These are phyloP conservation scores for Gaeumannomyces sp. DNA, from an alignment of 2,329 filamentous ascomycete species.

Conservation along the genomic window DNA sequence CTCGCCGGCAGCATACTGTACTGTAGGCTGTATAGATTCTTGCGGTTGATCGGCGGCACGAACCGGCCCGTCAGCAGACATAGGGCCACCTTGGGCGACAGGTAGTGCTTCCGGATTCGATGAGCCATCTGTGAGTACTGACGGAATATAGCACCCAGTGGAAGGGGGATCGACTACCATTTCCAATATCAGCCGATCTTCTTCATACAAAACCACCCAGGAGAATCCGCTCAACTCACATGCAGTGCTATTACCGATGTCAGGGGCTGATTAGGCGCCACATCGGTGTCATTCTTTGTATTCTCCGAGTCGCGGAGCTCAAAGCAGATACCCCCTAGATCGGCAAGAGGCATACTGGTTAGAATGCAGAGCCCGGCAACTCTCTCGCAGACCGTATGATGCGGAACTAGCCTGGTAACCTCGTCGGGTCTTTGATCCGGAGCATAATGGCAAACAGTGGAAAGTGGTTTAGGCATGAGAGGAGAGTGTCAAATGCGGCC, in stretches of 20 bases:
- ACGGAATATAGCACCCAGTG: conserved; percentile 90
- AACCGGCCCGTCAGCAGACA: conserved; percentile 87
- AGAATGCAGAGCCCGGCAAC: conserved; percentile 12
- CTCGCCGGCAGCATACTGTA: conserved; percentile 93
- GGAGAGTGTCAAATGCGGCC: conserved; percentile 79
- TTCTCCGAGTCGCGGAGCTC: conserved; percentile 72
- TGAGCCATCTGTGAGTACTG: conserved; percentile 94
- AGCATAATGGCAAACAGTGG: conserved; percentile 96
- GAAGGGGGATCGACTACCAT: conserved; percentile 73
- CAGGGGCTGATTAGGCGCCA: conserved; percentile 38
- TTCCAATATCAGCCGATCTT: conserved; percentile 8
- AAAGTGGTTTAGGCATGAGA: conserved; percentile 95
- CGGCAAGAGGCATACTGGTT: background rate
- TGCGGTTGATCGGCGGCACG: conserved; percentile 89
- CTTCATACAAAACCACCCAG: background rate
- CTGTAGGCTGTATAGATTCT: conserved; percentile 91
- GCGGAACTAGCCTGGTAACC: conserved; percentile 64
- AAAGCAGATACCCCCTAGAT: conserved; percentile 75
- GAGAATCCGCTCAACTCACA: conserved; percentile 39
- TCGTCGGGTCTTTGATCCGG: conserved; percentile 82
- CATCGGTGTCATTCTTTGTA: conserved; percentile 29
- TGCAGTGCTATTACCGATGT: conserved; percentile 84
- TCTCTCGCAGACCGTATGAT: background rate
- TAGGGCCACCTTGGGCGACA: conserved; percentile 80
- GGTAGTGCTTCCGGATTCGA: conserved; percentile 90